Percentiles rank a stretch among this genome's conserved stretches.
phyloP scores from a whole-genome alignment of 108 stramenopile genomes.

The Schizochytrium sp. region DNA sequence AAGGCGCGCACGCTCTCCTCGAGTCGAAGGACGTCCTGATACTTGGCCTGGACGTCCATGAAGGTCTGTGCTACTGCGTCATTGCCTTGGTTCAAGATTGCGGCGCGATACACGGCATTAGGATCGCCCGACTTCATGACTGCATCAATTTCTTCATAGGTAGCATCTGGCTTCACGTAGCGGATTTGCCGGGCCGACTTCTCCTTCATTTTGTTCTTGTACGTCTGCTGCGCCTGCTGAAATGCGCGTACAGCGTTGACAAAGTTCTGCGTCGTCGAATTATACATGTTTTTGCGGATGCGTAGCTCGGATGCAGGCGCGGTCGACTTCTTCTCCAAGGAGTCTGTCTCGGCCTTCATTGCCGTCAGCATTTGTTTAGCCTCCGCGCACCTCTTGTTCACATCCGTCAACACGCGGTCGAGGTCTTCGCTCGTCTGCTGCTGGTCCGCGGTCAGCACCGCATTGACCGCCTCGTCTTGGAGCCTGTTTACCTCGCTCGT shows the following conservation, averaged over 20 bases:
- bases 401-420: conserved; percentile 21
- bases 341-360: conserved; percentile 46
- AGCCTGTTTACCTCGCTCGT: conserved; percentile 34
- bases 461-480: conserved; percentile 34
- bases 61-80: conserved; percentile 77
- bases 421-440: neutral
- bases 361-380: conserved; percentile 45
- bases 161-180: conserved; percentile 85
- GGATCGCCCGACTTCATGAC: conserved; percentile 81
- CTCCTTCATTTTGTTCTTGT: conserved; percentile 86
- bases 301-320: conserved; percentile 38
- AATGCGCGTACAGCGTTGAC: conserved; percentile 94
- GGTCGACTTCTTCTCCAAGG: conserved; percentile 27
- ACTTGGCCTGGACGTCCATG: conserved; percentile 83
- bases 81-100: conserved; percentile 72
- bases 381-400: conserved; percentile 37
- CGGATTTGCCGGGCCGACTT: conserved; percentile 87
- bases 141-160: conserved; percentile 85
- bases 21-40: conserved; percentile 92
- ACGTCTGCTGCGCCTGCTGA: conserved; percentile 85
- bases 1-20: conserved; percentile 89
- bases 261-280: conserved; percentile 88
- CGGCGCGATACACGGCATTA: conserved; percentile 67
- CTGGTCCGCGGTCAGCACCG: neutral
- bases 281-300: conserved; percentile 73